A percentile compares a stretch with the other conserved stretches of the same genome.
These are phyloP conservation scores for Huntiella abstrusa DNA, from an alignment of 2,329 filamentous ascomycete genomes.

Conservation along the genomic window DNA sequence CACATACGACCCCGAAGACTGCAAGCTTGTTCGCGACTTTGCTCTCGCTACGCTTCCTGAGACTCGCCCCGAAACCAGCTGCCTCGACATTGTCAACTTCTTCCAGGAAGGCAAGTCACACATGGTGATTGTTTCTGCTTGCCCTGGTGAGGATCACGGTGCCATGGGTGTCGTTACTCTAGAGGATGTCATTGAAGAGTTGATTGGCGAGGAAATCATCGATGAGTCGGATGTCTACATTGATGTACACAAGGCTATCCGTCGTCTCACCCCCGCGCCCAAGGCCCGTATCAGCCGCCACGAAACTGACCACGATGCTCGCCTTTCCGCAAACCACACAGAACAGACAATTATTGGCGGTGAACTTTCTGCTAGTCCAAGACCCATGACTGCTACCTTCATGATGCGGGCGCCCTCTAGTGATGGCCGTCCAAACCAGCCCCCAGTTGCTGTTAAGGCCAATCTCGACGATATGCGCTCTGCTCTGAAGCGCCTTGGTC, in stretches of 20 bases:
- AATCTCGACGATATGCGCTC: constrained; percentile 44
- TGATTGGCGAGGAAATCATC: constrained; percentile 99
- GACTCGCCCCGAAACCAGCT: constrained; percentile 87
- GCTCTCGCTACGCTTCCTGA: constrained; percentile 85
- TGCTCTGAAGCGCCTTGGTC: constrained; percentile 45
- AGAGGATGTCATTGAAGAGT: constrained; percentile 94
- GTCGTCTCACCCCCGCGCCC: constrained; percentile 69
- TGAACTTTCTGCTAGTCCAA: constrained; percentile 6
- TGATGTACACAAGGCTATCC: constrained; percentile 94
- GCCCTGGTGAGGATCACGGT: constrained; percentile 74
- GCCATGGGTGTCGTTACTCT: constrained; percentile 86
- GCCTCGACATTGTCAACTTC: constrained; percentile 96
- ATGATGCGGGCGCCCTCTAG: constrained; percentile 37
- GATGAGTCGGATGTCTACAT: constrained; percentile 98
- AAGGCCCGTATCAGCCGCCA: constrained; percentile 40
- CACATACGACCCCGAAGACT: constrained; percentile 92
- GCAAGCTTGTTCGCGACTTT: constrained; percentile 72
- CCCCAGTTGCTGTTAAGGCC: constrained; percentile 35
- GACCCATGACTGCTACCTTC: constrained; percentile 34
- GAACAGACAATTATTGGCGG: not conserved
- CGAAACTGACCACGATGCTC: constrained; percentile 13
- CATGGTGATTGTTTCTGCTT: constrained; percentile 89
- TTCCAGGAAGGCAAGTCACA: constrained; percentile 99
- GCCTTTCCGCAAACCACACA: not conserved
- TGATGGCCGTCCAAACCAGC: constrained; percentile 30